Evolutionary conservation across 768 basidiomycete genomes (phyloP).

Genomic region (Boletus insuetus): DNA sequence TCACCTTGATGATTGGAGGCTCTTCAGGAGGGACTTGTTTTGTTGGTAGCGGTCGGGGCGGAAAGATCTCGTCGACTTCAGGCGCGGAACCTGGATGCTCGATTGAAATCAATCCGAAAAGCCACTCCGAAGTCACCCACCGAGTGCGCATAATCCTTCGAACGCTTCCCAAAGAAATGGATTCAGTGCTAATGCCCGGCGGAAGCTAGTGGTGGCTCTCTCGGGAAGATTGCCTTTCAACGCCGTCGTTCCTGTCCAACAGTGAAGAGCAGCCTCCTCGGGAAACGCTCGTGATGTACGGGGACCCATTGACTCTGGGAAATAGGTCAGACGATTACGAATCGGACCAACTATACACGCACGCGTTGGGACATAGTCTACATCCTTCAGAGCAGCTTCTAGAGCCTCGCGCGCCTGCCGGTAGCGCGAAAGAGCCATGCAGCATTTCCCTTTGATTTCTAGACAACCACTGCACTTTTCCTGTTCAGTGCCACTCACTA

Average conservation of each 20-base stretch:
- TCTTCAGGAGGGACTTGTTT: slow-evolving; percentile 57
- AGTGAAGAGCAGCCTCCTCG: slow-evolving; percentile 70
- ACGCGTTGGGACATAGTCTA: slow-evolving; percentile 56
- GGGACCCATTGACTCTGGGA: slow-evolving; percentile 52
- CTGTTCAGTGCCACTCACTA: slow-evolving; percentile 63
- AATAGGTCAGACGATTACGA: slow-evolving; percentile 12
- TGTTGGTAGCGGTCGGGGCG: slow-evolving; percentile 55
- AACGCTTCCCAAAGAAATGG: slow-evolving; percentile 92
- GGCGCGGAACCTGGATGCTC: slow-evolving; percentile 56
- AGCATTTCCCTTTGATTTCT: slow-evolving; percentile 78
- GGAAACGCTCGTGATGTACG: slow-evolving; percentile 60
- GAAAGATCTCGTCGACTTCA: slow-evolving; percentile 71
- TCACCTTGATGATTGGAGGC: slow-evolving; percentile 32
- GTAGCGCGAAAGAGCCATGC: slow-evolving; percentile 66
- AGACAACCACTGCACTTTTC: slow-evolving; percentile 70
- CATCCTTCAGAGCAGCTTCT: slow-evolving; percentile 57
- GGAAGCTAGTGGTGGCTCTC: slow-evolving; percentile 68
- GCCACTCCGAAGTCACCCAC: slow-evolving; percentile 40
- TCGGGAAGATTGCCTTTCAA: slow-evolving; percentile 76
- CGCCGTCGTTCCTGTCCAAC: slow-evolving; percentile 75
- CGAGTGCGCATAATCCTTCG: slow-evolving; percentile 79
- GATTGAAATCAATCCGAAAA: slow-evolving; percentile 11
- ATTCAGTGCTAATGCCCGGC: slow-evolving; percentile 65
- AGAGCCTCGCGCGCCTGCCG: slow-evolving; percentile 74
- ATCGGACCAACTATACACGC: slow-evolving; percentile 28